These are phyloP conservation scores for Globisporangium solare DNA, from an alignment of 352 stramenopile species.

Conservation along the genomic window DNA sequence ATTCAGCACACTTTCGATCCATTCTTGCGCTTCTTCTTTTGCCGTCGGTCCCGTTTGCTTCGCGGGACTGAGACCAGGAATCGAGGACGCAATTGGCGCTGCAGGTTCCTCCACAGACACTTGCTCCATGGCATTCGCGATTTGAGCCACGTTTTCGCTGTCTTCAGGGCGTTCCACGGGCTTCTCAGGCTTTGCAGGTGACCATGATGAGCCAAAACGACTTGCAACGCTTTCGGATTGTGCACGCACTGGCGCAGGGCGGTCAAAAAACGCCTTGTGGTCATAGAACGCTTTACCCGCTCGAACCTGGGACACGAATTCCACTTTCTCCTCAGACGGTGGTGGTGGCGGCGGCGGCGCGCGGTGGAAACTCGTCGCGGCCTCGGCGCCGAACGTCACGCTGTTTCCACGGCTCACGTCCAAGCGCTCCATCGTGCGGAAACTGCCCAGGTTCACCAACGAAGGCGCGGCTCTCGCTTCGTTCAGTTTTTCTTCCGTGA, in stretches of 20 bases:
- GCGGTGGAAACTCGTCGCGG: conserved; percentile 44
- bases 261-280: conserved; percentile 16
- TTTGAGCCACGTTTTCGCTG: conserved; percentile 36
- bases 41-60: conserved; percentile 23
- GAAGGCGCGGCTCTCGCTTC: conserved; percentile 53
- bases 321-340: conserved; percentile 67
- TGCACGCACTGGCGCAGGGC: conserved; percentile 17
- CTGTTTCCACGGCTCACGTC: conserved; percentile 49
- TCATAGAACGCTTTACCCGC: conserved; percentile 27
- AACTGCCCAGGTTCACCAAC: conserved; percentile 66
- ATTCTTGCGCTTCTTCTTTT: conserved; percentile 67
- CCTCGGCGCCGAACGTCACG: conserved; percentile 75
- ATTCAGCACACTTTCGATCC: conserved; percentile 72
- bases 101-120: conserved; percentile 16
- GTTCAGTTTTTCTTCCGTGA: conserved; percentile 62
- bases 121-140: conserved; percentile 40
- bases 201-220: conserved; percentile 8
- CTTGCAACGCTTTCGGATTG: conserved; percentile 8
- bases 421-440: conserved; percentile 61
- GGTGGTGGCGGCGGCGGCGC: conserved; percentile 57
- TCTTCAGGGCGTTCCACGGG: conserved; percentile 24
- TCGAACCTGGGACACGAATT: conserved; percentile 57
- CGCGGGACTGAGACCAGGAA: conserved; percentile 34
- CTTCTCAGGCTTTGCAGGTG: conserved; percentile 19
- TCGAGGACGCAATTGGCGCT: conserved; percentile 22